Conservation (phyloP, 306 rosid genomes). For the Carpinus fangiana region DNA sequence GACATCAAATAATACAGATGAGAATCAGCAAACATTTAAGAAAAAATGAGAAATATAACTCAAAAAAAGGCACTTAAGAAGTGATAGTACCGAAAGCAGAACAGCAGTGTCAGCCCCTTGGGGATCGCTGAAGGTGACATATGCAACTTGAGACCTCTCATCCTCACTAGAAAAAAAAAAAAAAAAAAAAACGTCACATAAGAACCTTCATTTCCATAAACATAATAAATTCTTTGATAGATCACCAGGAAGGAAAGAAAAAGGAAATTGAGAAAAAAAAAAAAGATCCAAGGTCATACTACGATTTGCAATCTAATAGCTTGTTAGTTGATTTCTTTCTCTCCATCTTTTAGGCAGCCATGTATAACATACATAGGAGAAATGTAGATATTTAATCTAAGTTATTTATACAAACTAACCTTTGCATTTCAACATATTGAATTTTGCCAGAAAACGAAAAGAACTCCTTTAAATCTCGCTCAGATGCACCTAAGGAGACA, state of each 20-base stretch:
- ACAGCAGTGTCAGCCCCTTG: conserved; percentile 66
- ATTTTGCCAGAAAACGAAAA: conserved; percentile 64
- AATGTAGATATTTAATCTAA: background rate
- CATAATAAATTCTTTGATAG: background rate
- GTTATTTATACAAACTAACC: conserved; percentile 26
- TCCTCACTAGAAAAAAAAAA: conserved; percentile 35
- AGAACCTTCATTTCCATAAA: background rate
- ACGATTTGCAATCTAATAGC: background rate
- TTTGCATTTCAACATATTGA: conserved; percentile 42
- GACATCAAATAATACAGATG: background rate
- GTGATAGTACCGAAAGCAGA: conserved; percentile 62
- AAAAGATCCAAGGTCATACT: background rate
- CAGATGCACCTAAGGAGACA: conserved; percentile 49
- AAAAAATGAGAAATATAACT: conserved; percentile 3
- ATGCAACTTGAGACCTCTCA: conserved; percentile 48
- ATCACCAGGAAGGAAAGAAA: background rate
- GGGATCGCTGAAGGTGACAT: conserved; percentile 60
- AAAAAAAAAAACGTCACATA: background rate
- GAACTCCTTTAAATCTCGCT: conserved; percentile 57
- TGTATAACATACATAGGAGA: background rate
- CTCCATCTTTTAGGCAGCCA: background rate
- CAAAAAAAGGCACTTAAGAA: background rate
- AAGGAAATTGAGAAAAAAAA: background rate
- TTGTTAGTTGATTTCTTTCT: background rate
- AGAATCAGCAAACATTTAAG: background rate